Conservation (phyloP, 495 filamentous ascomycete genomes). For the Tricharina praecox region DNA sequence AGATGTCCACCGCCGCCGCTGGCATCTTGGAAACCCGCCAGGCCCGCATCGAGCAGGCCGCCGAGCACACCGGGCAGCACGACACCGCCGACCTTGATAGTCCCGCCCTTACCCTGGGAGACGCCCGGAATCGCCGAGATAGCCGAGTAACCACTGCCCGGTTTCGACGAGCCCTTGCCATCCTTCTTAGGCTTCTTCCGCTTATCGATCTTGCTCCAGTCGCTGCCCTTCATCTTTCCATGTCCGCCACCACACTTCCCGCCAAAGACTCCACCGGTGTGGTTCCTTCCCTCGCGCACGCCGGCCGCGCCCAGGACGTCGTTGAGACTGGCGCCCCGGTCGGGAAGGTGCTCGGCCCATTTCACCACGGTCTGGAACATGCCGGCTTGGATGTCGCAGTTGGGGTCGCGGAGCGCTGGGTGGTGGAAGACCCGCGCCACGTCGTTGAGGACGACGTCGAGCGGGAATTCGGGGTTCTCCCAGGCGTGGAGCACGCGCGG, state of each 20-base stretch:
- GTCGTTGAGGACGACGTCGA: conserved; percentile 63
- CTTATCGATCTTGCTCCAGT: conserved; percentile 25
- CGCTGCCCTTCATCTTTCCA: conserved; percentile 15
- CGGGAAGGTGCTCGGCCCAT: conserved; percentile 53
- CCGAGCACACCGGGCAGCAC: conserved; percentile 18
- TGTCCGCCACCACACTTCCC: conserved; percentile 21
- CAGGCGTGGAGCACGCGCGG: conserved; percentile 79
- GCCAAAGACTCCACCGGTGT: conserved; percentile 30
- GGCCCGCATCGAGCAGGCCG: conserved; percentile 16
- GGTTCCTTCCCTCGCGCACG: conserved; percentile 67
- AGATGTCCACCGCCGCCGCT: conserved; percentile 1
- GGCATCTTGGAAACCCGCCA: conserved; percentile 9
- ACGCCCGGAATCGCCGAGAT: conserved; percentile 19
- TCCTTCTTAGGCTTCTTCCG: conserved; percentile 15
- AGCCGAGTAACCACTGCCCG: conserved; percentile 9
- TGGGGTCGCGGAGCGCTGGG: conserved; percentile 55
- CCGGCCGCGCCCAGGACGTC: conserved; percentile 56
- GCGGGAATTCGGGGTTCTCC: conserved; percentile 65
- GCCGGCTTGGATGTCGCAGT: conserved; percentile 56
- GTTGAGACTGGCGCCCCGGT: conserved; percentile 47
- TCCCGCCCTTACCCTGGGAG: conserved; percentile 5
- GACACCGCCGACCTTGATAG: conserved; percentile 19
- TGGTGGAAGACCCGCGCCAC: conserved; percentile 73
- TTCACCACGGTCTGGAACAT: conserved; percentile 72
- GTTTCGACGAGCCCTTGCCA: conserved; percentile 12